A percentile compares a stretch with the other conserved stretches of the same genome.
Evolutionary conservation across 148 eudicot genomes (phyloP).

Genomic region (Limonium bicolor): DNA sequence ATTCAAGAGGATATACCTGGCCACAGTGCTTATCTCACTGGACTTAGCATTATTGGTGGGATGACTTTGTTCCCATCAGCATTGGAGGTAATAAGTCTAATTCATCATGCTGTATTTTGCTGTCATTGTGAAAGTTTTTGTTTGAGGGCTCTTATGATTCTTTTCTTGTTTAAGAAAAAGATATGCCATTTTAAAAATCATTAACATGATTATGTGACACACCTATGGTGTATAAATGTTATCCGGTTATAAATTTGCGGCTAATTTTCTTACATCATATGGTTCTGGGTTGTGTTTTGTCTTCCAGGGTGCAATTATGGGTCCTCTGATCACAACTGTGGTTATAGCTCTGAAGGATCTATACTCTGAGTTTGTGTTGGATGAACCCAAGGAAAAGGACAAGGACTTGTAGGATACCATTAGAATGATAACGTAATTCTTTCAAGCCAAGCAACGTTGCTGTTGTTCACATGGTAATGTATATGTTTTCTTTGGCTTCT

Average conservation of each 20-base stretch:
- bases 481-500: too few relatives aligned
- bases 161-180: too few relatives aligned
- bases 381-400: conserved; percentile 40
- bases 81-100: conserved; percentile 28
- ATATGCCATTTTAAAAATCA: too few relatives aligned
- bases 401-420: conserved; percentile 16
- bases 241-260: neutral
- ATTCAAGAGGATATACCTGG: conserved; percentile 80
- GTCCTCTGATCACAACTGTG: conserved; percentile 80
- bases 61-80: conserved; percentile 83
- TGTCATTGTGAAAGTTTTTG: too few relatives aligned
- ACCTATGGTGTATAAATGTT: neutral
- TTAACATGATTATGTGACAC: too few relatives aligned
- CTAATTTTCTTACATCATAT: neutral
- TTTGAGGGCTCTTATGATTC: too few relatives aligned
- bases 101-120: too few relatives aligned
- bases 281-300: neutral
- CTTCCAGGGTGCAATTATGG: conserved; percentile 88
- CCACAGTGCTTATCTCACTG: conserved; percentile 70
- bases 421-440: too few relatives aligned
- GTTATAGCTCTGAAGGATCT: conserved; percentile 85
- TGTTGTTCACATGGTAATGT: too few relatives aligned
- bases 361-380: conserved; percentile 72
- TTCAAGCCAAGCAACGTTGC: too few relatives aligned
- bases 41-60: conserved; percentile 92